Conservation (phyloP, 768 basidiomycete species). For the Tylopilus intermedius region DNA sequence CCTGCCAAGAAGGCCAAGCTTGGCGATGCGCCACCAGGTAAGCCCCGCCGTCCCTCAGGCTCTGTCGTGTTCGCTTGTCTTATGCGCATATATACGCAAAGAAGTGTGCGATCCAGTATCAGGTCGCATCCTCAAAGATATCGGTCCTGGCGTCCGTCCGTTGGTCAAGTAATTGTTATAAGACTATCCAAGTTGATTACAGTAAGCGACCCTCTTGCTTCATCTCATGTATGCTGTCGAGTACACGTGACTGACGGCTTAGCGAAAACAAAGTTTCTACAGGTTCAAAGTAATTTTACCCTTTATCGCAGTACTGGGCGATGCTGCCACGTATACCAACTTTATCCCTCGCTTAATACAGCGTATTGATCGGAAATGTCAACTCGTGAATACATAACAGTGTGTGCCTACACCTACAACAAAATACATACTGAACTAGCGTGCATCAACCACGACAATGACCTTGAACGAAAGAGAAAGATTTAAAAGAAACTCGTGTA, state of each 20-base stretch:
- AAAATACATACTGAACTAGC: background rate
- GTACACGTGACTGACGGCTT: constrained; percentile 9
- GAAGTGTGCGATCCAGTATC: constrained; percentile 32
- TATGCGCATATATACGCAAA: constrained; percentile 3
- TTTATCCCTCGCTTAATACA: background rate
- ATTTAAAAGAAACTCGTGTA: background rate
- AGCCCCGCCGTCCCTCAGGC: constrained; percentile 14
- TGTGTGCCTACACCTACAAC: background rate
- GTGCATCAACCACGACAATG: background rate
- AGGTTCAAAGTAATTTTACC: background rate
- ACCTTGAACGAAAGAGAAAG: background rate
- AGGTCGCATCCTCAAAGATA: constrained; percentile 42
- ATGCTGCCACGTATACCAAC: constrained; percentile 10
- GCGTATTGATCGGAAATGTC: background rate
- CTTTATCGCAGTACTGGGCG: background rate
- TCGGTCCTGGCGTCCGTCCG: constrained; percentile 33
- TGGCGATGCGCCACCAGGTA: constrained; percentile 30
- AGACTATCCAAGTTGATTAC: background rate
- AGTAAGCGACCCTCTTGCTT: constrained; percentile 14
- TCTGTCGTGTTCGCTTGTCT: background rate
- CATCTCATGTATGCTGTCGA: background rate
- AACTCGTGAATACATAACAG: background rate
- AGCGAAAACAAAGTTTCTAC: background rate
- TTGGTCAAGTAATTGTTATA: constrained; percentile 36
- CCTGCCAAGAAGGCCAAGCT: constrained; percentile 39